A percentile compares a stretch with the other conserved stretches of the same genome.
These are phyloP conservation scores for Rickenella mellea DNA, from an alignment of 768 basidiomycete genomes.

Conservation along the genomic window DNA sequence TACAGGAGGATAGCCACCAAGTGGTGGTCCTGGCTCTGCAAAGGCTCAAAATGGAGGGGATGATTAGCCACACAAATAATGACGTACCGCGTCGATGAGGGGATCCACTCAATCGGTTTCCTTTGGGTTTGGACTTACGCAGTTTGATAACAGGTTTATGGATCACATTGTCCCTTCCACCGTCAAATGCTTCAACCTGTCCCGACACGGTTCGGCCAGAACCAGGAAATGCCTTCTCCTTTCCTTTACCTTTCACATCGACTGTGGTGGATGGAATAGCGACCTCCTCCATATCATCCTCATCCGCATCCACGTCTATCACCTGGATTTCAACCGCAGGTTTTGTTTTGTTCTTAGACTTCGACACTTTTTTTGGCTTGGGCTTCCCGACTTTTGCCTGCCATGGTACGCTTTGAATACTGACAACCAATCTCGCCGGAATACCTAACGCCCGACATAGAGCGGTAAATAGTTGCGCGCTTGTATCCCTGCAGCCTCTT, in stretches of 20 bases:
- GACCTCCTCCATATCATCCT: constrained; percentile 29
- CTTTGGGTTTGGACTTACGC: constrained; percentile 45
- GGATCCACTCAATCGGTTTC: constrained; percentile 25
- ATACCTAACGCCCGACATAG: constrained; percentile 80
- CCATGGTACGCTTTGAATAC: constrained; percentile 91
- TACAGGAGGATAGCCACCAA: constrained; percentile 47
- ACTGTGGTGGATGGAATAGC: constrained; percentile 17
- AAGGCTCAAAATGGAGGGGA: background rate
- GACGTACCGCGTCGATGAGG: background rate
- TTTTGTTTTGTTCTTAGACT: constrained; percentile 22
- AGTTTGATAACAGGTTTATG: constrained; percentile 46
- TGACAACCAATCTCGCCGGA: constrained; percentile 80
- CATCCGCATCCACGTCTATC: constrained; percentile 25
- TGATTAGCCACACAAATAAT: background rate
- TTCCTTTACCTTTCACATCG: constrained; percentile 23
- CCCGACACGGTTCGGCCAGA: constrained; percentile 31
- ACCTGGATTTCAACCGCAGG: constrained; percentile 14
- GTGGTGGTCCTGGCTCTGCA: background rate
- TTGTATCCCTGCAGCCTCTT: constrained; percentile 74
- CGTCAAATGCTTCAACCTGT: constrained; percentile 27
- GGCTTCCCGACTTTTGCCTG: constrained; percentile 55
- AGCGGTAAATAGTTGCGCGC: constrained; percentile 86
- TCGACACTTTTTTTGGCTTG: constrained; percentile 23
- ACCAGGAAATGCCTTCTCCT: constrained; percentile 25
- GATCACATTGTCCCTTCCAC: constrained; percentile 52